Conservation (phyloP, 1,284 basidiomycete genomes). For the Hemileia vastatrix region DNA sequence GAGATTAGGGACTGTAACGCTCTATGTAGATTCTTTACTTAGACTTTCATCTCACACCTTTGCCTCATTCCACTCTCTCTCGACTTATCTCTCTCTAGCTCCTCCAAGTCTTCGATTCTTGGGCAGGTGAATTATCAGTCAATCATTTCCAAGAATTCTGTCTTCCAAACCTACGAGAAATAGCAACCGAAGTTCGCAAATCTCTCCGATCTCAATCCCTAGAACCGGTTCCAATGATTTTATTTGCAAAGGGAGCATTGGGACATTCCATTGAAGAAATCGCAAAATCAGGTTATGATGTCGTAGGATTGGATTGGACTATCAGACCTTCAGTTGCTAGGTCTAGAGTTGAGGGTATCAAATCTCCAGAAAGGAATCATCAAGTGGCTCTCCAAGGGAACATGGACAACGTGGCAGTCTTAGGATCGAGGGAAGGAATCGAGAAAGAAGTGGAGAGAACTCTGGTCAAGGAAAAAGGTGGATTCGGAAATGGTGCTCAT, state of each 20-base stretch:
- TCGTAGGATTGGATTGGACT: conserved; percentile 79
- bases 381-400: conserved; percentile 81
- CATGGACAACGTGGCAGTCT: conserved; percentile 77
- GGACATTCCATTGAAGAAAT: too few species aligned
- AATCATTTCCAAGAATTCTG: conserved; percentile 70
- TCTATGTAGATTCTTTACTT: too few species aligned
- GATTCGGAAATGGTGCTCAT: conserved; percentile 56
- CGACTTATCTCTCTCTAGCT: conserved; percentile 51
- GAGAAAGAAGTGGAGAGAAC: conserved; percentile 70
- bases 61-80: too few species aligned
- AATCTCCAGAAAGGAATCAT: conserved; percentile 41
- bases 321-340: conserved; percentile 64
- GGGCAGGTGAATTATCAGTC: conserved; percentile 78
- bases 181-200: conserved; percentile 53
- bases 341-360: conserved; percentile 50
- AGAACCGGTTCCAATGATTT: conserved; percentile 63
- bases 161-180: conserved; percentile 48
- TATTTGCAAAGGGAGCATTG: conserved; percentile 78
- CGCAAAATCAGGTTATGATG: conserved; percentile 62
- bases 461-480: conserved; percentile 53
- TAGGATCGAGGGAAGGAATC: conserved; percentile 69
- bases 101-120: conserved; percentile 88
- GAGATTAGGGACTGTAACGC: too few species aligned
- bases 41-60: too few species aligned
- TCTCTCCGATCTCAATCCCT: conserved; percentile 54